Evolutionary conservation across 108 stramenopile species (phyloP), one percentile per base, ranked within the genome.

Genomic region (Nitzschia sp.): DNA sequence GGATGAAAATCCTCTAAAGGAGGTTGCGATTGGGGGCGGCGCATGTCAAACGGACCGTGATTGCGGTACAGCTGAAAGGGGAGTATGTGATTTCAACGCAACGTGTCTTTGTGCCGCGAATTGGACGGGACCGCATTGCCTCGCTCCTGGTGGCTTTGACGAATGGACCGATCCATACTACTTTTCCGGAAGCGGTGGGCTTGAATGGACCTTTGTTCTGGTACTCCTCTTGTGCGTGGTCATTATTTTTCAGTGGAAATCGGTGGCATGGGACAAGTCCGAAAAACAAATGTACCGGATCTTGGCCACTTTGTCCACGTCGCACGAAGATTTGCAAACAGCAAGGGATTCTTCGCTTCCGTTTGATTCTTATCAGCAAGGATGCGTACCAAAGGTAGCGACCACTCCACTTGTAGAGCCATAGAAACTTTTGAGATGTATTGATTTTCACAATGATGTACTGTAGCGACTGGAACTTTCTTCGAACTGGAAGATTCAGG

Each of bases 21-120:
- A 80, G 9, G 62, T 87, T 42, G 63, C 64, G 46, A 54, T 38
- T 32, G 91, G 91, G 18, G 91, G 88, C 42, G 83, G 65, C 11
- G 38, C 28, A 19, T 92, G 91, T 48, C 51, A 27, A 2, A 51
- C 38, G 15, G 62, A 76, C 63, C 35, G 2, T 11, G 76, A 89
- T 17, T 92, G 91, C 64, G 81, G 79, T 19, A 86, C 86, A 51
- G 71, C 36, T 1, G 48, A 15, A 18, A 47, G 64, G 1, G 64
- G 64, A 49, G 19, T 33, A 2, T 65, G 64, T 31, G 21, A 8
- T 19, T 23, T 27, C 3, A 42, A 48, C 30, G 9, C 13, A 49
- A 5, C 1, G 0, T 65, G 64, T 51, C 5, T 65, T 1, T 65
- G 64, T 48, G 17, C n/a, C 11, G n/a, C 27, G 13, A 26, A 33